Evolutionary conservation across 2,329 filamentous ascomycete genomes (phyloP).

Genomic region (Purpureocillium lavendulum): DNA sequence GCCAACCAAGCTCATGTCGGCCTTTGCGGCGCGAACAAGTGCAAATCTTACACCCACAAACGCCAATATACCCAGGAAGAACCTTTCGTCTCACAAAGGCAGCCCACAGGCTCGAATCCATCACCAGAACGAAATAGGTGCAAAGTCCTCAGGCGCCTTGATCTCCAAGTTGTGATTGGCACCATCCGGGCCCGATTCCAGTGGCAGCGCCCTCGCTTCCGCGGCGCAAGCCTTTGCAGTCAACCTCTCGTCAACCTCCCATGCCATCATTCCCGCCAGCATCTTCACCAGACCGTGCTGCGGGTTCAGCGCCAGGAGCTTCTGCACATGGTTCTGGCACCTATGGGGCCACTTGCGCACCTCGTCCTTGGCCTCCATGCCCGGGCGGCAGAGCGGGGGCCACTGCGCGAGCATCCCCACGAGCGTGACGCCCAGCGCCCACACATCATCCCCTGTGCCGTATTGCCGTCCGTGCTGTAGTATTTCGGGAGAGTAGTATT

Average conservation of each 20-base stretch:
- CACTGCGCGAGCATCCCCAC: constrained; percentile 20
- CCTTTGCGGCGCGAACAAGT: no score
- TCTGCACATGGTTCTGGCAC: constrained; percentile 14
- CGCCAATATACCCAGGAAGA: no score
- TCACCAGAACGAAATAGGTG: constrained; percentile 20
- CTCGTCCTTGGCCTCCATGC: constrained; percentile 5
- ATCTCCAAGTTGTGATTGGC: constrained; percentile 9
- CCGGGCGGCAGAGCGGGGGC: constrained; percentile 10
- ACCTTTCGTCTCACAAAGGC: no score
- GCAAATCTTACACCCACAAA: no score
- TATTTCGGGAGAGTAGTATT: constrained; percentile 22
- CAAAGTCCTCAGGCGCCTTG: constrained; percentile 14
- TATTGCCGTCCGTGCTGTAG: constrained; percentile 8
- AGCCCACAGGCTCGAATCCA: no score
- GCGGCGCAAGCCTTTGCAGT: constrained; percentile 12
- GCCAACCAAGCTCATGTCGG: no score
- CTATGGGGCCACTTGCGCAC: constrained; percentile 13
- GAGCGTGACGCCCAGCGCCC: constrained; percentile 22
- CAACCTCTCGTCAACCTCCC: constrained; percentile 10
- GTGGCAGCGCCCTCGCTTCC: constrained; percentile 6
- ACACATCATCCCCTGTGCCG: constrained; percentile 22
- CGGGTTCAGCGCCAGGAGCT: constrained; percentile 15
- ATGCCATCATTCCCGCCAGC: constrained; percentile 12
- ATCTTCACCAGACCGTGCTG: constrained; percentile 13
- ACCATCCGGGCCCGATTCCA: not conserved